Evolutionary conservation across 495 filamentous ascomycete species (phyloP).

Genomic region (Hypoxylon cercidicola): DNA sequence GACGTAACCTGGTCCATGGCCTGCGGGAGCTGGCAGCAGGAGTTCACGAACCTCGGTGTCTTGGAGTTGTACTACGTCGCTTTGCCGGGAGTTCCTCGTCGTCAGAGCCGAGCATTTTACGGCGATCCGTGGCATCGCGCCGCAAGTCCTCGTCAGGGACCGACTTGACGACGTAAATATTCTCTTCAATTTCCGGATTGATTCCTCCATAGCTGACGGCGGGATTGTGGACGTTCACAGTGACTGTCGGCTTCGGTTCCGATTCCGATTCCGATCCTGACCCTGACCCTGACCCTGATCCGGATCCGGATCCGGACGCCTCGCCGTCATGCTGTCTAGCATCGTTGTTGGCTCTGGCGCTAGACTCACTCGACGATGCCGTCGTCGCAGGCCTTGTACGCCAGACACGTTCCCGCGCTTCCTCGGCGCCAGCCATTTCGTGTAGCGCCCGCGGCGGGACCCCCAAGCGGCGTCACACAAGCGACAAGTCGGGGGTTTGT

Average conservation of each 20-base stretch:
- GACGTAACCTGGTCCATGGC: slow-evolving; percentile 8
- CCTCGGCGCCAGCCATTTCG: slow-evolving; percentile 23
- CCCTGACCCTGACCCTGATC: slow-evolving; percentile 1
- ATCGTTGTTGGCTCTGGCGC: slow-evolving; percentile 8
- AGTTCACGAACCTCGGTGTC: slow-evolving; percentile 39
- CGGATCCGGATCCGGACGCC: not conserved
- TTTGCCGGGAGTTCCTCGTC: slow-evolving; percentile 21
- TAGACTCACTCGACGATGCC: slow-evolving; percentile 17
- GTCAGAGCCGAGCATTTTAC: slow-evolving; percentile 25
- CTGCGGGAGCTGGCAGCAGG: slow-evolving; percentile 9
- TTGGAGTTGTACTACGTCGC: slow-evolving; percentile 19
- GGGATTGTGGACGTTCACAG: slow-evolving; percentile 38
- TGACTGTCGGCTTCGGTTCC: slow-evolving; percentile 20
- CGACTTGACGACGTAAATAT: slow-evolving; percentile 29
- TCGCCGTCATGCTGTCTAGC: not conserved
- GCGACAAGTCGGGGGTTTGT: slow-evolving; percentile 23
- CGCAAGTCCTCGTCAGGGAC: slow-evolving; percentile 39
- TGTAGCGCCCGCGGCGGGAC: slow-evolving; percentile 22
- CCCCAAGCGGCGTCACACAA: slow-evolving; percentile 33
- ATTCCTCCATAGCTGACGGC: slow-evolving; percentile 42
- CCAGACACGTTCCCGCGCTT: slow-evolving; percentile 16
- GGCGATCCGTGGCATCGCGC: slow-evolving; percentile 20
- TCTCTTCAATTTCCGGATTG: slow-evolving; percentile 45
- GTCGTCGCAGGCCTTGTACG: slow-evolving; percentile 4
- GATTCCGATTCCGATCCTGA: slow-evolving; percentile 11